A percentile compares a stretch with the other conserved stretches of the same genome.
Conservation (phyloP, 2,329 filamentous ascomycete species). For the Neofusicoccum laricinum region DNA sequence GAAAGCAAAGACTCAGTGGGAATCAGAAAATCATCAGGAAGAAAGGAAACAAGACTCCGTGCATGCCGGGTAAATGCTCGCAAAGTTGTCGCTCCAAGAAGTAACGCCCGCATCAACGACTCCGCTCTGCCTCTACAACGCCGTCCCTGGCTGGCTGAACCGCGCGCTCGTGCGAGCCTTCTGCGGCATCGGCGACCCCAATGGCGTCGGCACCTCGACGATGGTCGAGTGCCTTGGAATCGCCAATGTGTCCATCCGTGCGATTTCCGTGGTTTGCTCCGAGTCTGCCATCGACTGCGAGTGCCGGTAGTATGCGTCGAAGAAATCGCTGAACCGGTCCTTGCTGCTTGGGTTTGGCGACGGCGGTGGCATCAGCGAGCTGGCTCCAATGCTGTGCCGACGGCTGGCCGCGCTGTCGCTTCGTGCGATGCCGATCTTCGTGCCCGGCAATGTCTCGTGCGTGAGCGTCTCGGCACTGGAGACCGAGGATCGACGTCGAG, state of each 20-base stretch:
- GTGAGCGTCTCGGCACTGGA: slow-evolving; percentile 3
- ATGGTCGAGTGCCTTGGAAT: slow-evolving; percentile 26
- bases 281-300: slow-evolving; percentile 21
- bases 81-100: not conserved
- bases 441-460: not conserved
- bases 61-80: not conserved
- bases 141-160: not conserved
- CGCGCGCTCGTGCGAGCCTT: not conserved
- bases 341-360: slow-evolving; percentile 21
- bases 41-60: not conserved
- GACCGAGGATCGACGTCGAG: not conserved
- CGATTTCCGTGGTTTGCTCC: slow-evolving; percentile 17
- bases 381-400: not conserved
- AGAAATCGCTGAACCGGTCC: slow-evolving; percentile 35
- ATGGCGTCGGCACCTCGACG: slow-evolving; percentile 28
- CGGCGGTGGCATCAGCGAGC: not conserved
- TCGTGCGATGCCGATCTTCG: not conserved
- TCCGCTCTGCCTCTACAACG: not conserved
- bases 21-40: not conserved
- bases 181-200: not conserved
- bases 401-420: not conserved
- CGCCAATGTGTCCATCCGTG: slow-evolving; percentile 21
- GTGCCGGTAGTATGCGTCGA: slow-evolving; percentile 38
- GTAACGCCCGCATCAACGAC: slow-evolving; percentile 3
- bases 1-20: not conserved